These are phyloP conservation scores for Colletotrichum tropicicola DNA, from an alignment of 2,329 filamentous ascomycete genomes.

Conservation along the genomic window DNA sequence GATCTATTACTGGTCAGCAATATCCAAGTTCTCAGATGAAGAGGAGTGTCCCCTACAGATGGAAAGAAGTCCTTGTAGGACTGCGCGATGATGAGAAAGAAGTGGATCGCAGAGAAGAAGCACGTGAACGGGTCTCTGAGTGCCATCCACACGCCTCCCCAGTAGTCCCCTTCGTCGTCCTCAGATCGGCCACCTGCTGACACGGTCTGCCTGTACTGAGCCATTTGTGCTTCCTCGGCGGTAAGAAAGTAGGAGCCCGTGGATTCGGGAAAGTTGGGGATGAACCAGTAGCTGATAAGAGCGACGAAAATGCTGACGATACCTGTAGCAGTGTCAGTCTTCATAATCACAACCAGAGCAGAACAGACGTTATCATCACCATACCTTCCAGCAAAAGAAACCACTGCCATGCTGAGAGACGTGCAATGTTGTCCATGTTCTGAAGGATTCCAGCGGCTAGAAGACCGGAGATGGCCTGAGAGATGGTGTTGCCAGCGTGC, in stretches of 20 bases:
- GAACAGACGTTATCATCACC: background rate
- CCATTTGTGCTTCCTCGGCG: slow-evolving; percentile 48
- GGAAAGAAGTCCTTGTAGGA: slow-evolving; percentile 55
- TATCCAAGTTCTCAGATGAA: background rate
- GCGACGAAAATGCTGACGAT: slow-evolving; percentile 42
- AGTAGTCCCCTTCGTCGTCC: slow-evolving; percentile 48
- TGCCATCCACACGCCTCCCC: slow-evolving; percentile 45
- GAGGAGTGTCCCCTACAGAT: slow-evolving; percentile 35
- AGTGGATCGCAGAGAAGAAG: slow-evolving; percentile 48
- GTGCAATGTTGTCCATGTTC: slow-evolving; percentile 49
- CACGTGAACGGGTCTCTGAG: slow-evolving; percentile 47
- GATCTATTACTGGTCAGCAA: slow-evolving; percentile 33
- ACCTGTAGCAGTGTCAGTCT: slow-evolving; percentile 30
- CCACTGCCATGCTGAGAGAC: slow-evolving; percentile 50
- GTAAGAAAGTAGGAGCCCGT: slow-evolving; percentile 42
- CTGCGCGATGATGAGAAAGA: slow-evolving; percentile 51
- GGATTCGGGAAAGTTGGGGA: slow-evolving; percentile 47
- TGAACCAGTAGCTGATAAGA: slow-evolving; percentile 41
- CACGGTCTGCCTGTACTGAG: slow-evolving; percentile 44
- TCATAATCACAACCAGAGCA: background rate
- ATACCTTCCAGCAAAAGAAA: slow-evolving; percentile 48
- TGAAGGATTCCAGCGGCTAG: slow-evolving; percentile 52
- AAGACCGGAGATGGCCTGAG: slow-evolving; percentile 52
- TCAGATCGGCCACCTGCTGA: slow-evolving; percentile 45
- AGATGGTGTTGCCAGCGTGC: slow-evolving; percentile 55